Conservation (phyloP, 2,329 filamentous ascomycete species). For the Dryadomyces quercivorus region DNA sequence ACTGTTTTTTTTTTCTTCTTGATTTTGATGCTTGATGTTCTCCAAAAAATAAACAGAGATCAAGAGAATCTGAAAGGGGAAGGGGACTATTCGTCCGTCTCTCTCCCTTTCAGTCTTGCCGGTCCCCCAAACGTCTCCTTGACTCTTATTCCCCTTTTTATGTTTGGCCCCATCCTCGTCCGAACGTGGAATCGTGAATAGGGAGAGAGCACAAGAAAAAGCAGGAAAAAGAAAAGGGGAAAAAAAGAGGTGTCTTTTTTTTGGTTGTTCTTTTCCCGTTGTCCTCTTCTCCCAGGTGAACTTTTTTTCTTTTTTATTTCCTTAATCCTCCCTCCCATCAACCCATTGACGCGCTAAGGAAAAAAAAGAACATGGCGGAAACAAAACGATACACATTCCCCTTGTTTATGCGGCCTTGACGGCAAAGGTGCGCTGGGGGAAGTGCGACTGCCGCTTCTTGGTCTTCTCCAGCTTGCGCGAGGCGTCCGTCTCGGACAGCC, state of each 20-base stretch:
- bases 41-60: background rate
- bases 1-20: slow-evolving; percentile 2
- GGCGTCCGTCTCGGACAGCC: slow-evolving; percentile 85
- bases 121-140: background rate
- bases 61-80: background rate
- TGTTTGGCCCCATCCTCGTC: background rate
- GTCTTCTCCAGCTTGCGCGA: slow-evolving; percentile 79
- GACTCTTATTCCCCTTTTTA: background rate
- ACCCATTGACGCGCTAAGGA: slow-evolving; percentile 2
- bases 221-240: background rate
- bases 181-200: background rate
- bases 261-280: background rate
- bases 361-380: background rate
- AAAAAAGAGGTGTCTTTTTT: background rate
- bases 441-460: slow-evolving; percentile 91
- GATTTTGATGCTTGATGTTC: background rate
- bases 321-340: background rate
- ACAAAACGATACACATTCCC: background rate
- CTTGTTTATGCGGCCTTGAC: slow-evolving; percentile 55
- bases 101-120: background rate
- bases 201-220: background rate
- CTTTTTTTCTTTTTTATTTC: slow-evolving; percentile 1
- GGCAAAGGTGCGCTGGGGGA: slow-evolving; percentile 97
- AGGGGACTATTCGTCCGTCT: background rate
- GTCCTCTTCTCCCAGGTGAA: background rate